Evolutionary conservation across 1,284 basidiomycete species (phyloP).

Genomic region (Ustilago crameri): DNA sequence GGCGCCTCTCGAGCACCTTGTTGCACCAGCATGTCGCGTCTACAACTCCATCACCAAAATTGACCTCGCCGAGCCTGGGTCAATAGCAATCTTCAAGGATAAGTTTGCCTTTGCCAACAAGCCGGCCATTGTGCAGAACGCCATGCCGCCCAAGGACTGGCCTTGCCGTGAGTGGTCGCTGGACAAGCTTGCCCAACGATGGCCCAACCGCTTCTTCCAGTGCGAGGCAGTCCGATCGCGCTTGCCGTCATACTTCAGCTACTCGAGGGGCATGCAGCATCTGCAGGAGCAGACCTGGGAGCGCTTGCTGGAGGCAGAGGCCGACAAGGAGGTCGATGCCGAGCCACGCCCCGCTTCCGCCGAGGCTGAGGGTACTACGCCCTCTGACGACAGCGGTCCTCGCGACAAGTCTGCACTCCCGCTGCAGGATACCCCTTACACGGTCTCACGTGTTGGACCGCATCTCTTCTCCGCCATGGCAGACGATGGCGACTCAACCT

Average conservation of each 20-base stretch:
- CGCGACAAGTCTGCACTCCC: conserved; percentile 22
- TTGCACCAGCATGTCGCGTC: conserved; percentile 36
- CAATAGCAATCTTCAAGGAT: conserved; percentile 30
- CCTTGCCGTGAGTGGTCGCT: conserved; percentile 56
- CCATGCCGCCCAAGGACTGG: conserved; percentile 53
- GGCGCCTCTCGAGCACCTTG: conserved; percentile 47
- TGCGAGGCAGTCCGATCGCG: conserved; percentile 58
- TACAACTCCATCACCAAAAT: conserved; percentile 49
- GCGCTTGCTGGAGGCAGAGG: conserved; percentile 27
- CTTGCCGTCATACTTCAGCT: conserved; percentile 52
- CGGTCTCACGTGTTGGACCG: conserved; percentile 12
- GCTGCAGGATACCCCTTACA: conserved; percentile 26
- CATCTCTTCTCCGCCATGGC: conserved; percentile 21
- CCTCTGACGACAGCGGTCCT: conserved; percentile 24
- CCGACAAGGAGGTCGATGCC: background rate
- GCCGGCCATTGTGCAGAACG: conserved; percentile 57
- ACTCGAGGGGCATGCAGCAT: conserved; percentile 52
- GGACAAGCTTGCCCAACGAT: conserved; percentile 45
- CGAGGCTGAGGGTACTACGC: conserved; percentile 9
- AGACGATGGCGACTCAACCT: conserved; percentile 40
- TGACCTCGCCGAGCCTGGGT: conserved; percentile 29
- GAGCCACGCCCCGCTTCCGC: conserved; percentile 3
- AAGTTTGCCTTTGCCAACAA: conserved; percentile 39
- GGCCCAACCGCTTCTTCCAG: conserved; percentile 54
- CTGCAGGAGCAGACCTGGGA: conserved; percentile 42